Base-by-base conservation (phyloP, 148 eudicot species). In the Suaeda aralocaspica region DNA sequence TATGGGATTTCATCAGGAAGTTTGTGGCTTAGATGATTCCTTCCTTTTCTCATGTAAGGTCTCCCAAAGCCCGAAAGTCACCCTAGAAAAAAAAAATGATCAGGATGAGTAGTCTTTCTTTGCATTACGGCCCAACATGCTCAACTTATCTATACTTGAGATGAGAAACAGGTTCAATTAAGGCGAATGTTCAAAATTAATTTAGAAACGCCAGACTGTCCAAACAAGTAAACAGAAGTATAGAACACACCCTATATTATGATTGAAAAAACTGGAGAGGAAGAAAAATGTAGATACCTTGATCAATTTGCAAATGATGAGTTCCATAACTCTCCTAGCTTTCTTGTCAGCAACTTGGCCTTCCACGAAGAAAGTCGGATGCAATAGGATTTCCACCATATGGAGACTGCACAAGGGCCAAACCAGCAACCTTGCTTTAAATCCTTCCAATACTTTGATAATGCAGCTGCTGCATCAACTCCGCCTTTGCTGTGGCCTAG, bases 401-500 rank as follows among this genome's bases (percentile, higher is more conserved):
- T 0, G 98, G 98, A 77, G 94, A 85, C 81, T 92, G 98, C 44
- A 92, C 98, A 34, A 92, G 79, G 41, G 92, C 98, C 73, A 92
- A 67, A 48, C 98, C 98, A 1, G 80, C 94, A 71, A 92, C 94
- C 83, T 92, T 90, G 51, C 80, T 71, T 78, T 68, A 92, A 79
- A 28, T 89, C 87, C 53, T 64, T 61, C 88, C 87, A 89, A 71
- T 89, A 92, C 29, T 81, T 62, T 15, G 98, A 90, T 70, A 90
- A 83, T 61, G 98, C 96, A 56, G 98, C 98, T 52, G 96, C 98
- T 70, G 94, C 96, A 85, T 92, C 98, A 24, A 92, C 92, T 31
- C 98, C 96, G 25, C 98, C 98, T 60, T 92, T 92, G 84, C 98
- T 92, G 72, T 92, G 98, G 41, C 98, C 98, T 42, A 92, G 92